Evolutionary conservation across 768 basidiomycete species (phyloP).

Genomic region (Trametes villosa): DNA sequence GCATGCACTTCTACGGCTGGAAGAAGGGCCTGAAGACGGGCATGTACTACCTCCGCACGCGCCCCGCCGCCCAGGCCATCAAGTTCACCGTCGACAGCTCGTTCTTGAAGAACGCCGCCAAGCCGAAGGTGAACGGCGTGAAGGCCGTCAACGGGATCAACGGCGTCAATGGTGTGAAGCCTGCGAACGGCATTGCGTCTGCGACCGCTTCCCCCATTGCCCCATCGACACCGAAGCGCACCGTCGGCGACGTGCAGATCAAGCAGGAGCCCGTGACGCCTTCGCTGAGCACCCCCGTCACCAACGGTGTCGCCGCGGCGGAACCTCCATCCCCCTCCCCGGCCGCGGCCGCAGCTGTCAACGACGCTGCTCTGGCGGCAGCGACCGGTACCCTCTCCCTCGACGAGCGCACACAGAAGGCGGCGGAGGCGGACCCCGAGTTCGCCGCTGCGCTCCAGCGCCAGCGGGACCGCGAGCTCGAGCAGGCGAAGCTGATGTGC

Average conservation of each 20-base stretch:
- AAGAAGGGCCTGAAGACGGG: slow-evolving; percentile 99
- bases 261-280: slow-evolving; percentile 27
- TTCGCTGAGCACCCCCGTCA: slow-evolving; percentile 7
- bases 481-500: slow-evolving; percentile 81
- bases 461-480: slow-evolving; percentile 72
- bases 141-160: slow-evolving; percentile 4
- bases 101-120: slow-evolving; percentile 62
- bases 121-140: slow-evolving; percentile 9
- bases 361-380: slow-evolving; percentile 18
- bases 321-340: slow-evolving; percentile 37
- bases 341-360: slow-evolving; percentile 20
- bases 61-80: slow-evolving; percentile 93
- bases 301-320: slow-evolving; percentile 25
- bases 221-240: slow-evolving; percentile 6
- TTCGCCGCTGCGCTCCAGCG: slow-evolving; percentile 78
- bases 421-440: slow-evolving; percentile 68
- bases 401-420: slow-evolving; percentile 54
- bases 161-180: too few relatives aligned
- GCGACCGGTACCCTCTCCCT: slow-evolving; percentile 43
- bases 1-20: slow-evolving; percentile 99
- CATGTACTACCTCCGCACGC: slow-evolving; percentile 96
- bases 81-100: slow-evolving; percentile 95
- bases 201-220: not conserved
- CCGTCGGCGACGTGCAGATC: slow-evolving; percentile 17
- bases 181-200: too few relatives aligned